These are phyloP conservation scores for Paracorniculantispora psalliotae DNA, from an alignment of 2,329 filamentous ascomycete genomes.

Conservation along the genomic window DNA sequence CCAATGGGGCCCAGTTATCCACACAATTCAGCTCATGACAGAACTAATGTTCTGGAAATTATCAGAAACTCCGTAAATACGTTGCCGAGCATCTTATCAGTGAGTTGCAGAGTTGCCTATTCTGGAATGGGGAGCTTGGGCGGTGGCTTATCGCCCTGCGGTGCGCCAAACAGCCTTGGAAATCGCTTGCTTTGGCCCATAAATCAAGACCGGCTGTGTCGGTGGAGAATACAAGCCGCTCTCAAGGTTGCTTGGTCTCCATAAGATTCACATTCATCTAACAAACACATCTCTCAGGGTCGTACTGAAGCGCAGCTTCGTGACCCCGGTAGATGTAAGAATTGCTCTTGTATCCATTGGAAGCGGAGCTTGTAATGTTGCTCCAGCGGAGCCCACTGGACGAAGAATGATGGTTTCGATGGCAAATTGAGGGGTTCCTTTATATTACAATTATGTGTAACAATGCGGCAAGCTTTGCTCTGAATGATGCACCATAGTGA, in stretches of 20 bases:
- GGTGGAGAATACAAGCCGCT: neutral
- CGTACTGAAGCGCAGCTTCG: neutral
- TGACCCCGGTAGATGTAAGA: neutral
- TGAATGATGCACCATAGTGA: no score
- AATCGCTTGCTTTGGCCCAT: neutral
- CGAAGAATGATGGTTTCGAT: no score
- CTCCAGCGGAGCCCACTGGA: neutral
- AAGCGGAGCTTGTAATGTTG: neutral
- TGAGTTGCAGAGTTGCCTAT: neutral
- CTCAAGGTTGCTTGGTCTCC: neutral
- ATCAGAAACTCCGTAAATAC: neutral
- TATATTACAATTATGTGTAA: neutral
- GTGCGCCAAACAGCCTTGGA: neutral
- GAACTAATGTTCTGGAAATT: neutral
- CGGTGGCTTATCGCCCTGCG: neutral
- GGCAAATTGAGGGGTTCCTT: neutral
- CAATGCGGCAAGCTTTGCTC: neutral
- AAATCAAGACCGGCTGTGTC: neutral
- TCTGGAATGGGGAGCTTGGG: neutral
- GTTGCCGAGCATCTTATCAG: neutral
- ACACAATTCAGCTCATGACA: neutral
- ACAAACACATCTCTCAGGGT: neutral
- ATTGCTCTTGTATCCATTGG: neutral
- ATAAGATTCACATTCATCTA: neutral
- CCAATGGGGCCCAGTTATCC: neutral